Evolutionary conservation across 495 filamentous ascomycete genomes (phyloP), one percentile per base, ranked within the genome.

Genomic region (Penicillium mononematosum): DNA sequence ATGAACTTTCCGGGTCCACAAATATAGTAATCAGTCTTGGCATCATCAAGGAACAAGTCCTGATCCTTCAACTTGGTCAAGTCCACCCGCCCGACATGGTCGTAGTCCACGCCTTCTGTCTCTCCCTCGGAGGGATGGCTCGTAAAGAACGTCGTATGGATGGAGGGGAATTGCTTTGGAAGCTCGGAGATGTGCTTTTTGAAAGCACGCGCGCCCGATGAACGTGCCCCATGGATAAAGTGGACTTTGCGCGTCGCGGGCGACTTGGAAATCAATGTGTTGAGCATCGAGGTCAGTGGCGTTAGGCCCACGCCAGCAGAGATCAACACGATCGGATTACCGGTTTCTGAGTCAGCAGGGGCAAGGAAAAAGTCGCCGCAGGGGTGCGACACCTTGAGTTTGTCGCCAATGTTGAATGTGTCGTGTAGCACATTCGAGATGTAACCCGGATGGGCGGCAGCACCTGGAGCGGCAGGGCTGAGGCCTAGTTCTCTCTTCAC

Each of bases 391-490:
- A 91, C 75, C 59, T 84, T 73, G 49, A 91, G 59, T 5, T 72
- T 62, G 56, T 86, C 83, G 43, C 87, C 88, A 32, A 80, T 77
- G 6, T 77, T 69, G 70, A 80, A 79, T 9, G 72, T 63, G 60
- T 83, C 81, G 71, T 91, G 86, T 29, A 91, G 73, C 53, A 88
- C 66, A 65, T 90, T 91, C 53, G 85, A 89, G 9, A 91, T 78
- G 61, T 83, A 74, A n/a, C 86, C 87, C 0, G 86, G 85, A 55
- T 83, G 70, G 32, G 71, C 58, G 44, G 65, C 55, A 31, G 73
- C 72, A n/a, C 60, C 59, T 27, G 80, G 61, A 31, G 83, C 72
- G 7, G 67, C 59, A 42, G 76, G 56, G 38, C 73, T 56, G 17
- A 82, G 56, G 24, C 82, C 85, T 4, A 69, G 62, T 68, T 90